phyloP scores from a whole-genome alignment of 768 basidiomycete species.

The Podaxis mareebaensis region DNA sequence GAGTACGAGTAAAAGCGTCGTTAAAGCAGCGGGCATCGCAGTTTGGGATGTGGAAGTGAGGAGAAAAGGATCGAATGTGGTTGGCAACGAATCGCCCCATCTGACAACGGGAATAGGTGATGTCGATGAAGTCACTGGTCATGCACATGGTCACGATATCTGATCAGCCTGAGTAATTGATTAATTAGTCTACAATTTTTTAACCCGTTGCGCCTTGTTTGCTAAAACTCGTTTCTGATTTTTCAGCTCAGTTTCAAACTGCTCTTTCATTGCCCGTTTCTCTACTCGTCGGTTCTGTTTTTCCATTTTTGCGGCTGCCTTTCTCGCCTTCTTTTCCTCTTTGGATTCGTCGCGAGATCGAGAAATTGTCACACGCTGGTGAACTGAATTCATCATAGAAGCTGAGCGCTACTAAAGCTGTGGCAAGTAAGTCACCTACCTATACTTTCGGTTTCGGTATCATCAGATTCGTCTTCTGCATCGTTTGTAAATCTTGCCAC shows the following conservation, averaged over 20 bases:
- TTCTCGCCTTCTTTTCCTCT: constrained; percentile 73
- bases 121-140: constrained; percentile 12
- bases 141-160: neutral
- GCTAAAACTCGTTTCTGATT: constrained; percentile 55
- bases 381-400: constrained; percentile 3
- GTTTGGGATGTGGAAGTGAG: constrained; percentile 8
- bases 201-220: constrained; percentile 44
- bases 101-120: constrained; percentile 3
- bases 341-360: constrained; percentile 76
- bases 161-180: neutral
- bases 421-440: constrained; percentile 20
- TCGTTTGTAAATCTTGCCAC: constrained; percentile 22
- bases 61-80: constrained; percentile 11
- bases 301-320: constrained; percentile 66
- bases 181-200: constrained; percentile 39
- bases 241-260: constrained; percentile 63
- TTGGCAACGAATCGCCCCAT: neutral
- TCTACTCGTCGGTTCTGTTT: constrained; percentile 63
- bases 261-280: constrained; percentile 67
- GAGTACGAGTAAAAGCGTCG: constrained; percentile 34
- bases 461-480: constrained; percentile 30
- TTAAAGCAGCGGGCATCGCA: constrained; percentile 25
- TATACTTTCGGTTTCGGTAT: constrained; percentile 19
- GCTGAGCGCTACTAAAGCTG: neutral
- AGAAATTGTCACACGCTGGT: constrained; percentile 39